A percentile compares a stretch with the other conserved stretches of the same genome.
phyloP scores from a whole-genome alignment of 2,329 filamentous ascomycete genomes.

The Fusarium sp. region DNA sequence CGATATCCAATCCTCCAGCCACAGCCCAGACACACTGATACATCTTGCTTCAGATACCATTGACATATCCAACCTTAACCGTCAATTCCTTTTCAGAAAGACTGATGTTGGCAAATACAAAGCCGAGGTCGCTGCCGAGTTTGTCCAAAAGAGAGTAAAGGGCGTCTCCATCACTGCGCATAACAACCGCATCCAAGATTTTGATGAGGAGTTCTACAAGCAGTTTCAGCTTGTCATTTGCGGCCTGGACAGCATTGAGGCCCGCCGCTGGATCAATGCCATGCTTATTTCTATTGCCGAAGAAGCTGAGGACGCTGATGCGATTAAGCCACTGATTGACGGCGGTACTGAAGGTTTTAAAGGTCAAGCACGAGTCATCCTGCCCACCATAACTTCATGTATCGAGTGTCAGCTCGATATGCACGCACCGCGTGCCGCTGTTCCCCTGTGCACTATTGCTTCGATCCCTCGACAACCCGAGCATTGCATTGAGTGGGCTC shows the following conservation, averaged over 20 bases:
- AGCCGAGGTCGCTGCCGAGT: slow-evolving; percentile 90
- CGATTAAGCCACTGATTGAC: slow-evolving; percentile 92
- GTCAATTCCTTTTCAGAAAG: slow-evolving; percentile 95
- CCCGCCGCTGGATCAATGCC: slow-evolving; percentile 97
- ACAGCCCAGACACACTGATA: slow-evolving; percentile 9
- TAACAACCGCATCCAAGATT: slow-evolving; percentile 96
- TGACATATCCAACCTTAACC: slow-evolving; percentile 97
- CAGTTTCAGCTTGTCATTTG: slow-evolving; percentile 95
- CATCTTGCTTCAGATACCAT: slow-evolving; percentile 78
- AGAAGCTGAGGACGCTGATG: slow-evolving; percentile 78
- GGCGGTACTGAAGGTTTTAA: slow-evolving; percentile 99
- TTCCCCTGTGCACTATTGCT: slow-evolving; percentile 95
- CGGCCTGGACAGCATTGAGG: slow-evolving; percentile 96
- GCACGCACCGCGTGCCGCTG: slow-evolving; percentile 96
- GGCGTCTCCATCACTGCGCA: slow-evolving; percentile 94
- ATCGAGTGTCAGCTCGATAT: slow-evolving; percentile 99
- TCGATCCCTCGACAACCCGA: slow-evolving; percentile 97
- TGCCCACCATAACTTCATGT: slow-evolving; percentile 93
- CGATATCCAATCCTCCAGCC: neutral
- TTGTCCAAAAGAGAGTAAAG: slow-evolving; percentile 89
- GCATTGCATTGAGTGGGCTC: slow-evolving; percentile 98
- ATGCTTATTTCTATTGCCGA: slow-evolving; percentile 93
- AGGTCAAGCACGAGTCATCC: slow-evolving; percentile 91
- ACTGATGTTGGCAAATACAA: slow-evolving; percentile 93
- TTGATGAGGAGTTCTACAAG: slow-evolving; percentile 96